phyloP scores from a whole-genome alignment of 1,139 yeast genomes.

The Taiozyma sp. region DNA sequence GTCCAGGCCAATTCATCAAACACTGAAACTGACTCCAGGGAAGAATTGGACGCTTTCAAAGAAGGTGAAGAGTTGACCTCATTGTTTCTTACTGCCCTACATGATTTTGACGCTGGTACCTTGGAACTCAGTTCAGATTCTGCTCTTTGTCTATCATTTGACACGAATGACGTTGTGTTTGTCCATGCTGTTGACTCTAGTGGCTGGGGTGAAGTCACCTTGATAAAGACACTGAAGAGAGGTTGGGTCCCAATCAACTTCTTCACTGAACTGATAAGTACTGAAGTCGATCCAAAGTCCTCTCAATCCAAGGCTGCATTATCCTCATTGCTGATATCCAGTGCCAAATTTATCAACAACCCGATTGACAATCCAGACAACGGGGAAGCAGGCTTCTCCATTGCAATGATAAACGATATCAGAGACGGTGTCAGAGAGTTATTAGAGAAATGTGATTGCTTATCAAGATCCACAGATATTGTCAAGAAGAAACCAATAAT shows the following conservation, averaged over 20 bases:
- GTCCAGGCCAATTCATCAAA: background rate
- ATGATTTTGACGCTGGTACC: conserved; percentile 70
- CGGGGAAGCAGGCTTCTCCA: conserved; percentile 25
- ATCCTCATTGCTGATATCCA: conserved; percentile 62
- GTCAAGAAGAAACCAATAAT: conserved; percentile 69
- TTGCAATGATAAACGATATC: conserved; percentile 46
- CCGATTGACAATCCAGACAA: conserved; percentile 46
- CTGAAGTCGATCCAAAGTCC: conserved; percentile 28
- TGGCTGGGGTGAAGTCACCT: conserved; percentile 98
- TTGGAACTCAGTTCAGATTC: conserved; percentile 63
- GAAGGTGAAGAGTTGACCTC: conserved; percentile 28
- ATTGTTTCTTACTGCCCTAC: conserved; percentile 51
- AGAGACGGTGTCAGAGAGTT: conserved; percentile 82
- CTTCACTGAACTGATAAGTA: conserved; percentile 58
- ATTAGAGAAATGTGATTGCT: conserved; percentile 74
- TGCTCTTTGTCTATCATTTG: conserved; percentile 80
- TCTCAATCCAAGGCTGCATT: conserved; percentile 42
- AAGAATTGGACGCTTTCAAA: background rate
- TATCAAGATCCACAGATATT: conserved; percentile 76
- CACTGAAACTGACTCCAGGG: background rate
- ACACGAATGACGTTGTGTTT: conserved; percentile 75
- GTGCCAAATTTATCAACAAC: conserved; percentile 70
- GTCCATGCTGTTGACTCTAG: conserved; percentile 87
- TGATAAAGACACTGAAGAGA: conserved; percentile 62
- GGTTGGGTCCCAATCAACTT: conserved; percentile 99